Evolutionary conservation across 2,329 filamentous ascomycete species (phyloP), one percentile per base, ranked within the genome.

Genomic region (Alternaria sp.): DNA sequence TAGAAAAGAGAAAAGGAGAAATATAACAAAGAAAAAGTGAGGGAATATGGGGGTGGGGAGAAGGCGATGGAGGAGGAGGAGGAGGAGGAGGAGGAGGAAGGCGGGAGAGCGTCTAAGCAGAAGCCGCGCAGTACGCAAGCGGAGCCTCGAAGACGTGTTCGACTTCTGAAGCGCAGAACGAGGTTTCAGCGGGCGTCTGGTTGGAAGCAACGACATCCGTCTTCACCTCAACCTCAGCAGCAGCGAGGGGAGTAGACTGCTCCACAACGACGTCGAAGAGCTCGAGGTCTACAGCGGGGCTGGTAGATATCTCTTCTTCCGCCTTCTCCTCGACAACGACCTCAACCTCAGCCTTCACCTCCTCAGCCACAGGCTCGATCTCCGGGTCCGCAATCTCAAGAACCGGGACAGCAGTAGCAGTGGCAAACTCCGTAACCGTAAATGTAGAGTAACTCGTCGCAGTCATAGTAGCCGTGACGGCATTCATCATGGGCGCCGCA

Each of bases 401-500:
- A 6, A 45, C 40, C 7, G 59, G 57, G 12, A 32, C 30, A 13
- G 54, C 50, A 21, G 62, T 65, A 19, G 63, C 57, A 23, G 57
- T 66, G 23, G 61, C 54, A 26, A 57, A 61, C 55, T 75, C 63
- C 0, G 75, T 78, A 30, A 77, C 65, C 13, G 73, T 74, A n/a
- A 75, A 54, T 0, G 71, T 77, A 9, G 73, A 65, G 47, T 73
- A 67, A 1, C 73, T 69, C 0, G 70, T 75, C 8, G 71, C 65
- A 17, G 72, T 75, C 46, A 67, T 69, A 6, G 73, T 76, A 17
- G 70, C 70, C 3, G 56, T 65, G 8, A 62, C 59, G 32, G 71
- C 71, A 25, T 69, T 71, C 3, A 68, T 59, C 13, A 72, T 58
- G 9, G 54, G 8, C 5, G 49, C 49, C 5, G 13, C 49, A 40